Evolutionary conservation across 2,329 filamentous ascomycete genomes (phyloP).

Genomic region (Aspergillus clavatus): DNA sequence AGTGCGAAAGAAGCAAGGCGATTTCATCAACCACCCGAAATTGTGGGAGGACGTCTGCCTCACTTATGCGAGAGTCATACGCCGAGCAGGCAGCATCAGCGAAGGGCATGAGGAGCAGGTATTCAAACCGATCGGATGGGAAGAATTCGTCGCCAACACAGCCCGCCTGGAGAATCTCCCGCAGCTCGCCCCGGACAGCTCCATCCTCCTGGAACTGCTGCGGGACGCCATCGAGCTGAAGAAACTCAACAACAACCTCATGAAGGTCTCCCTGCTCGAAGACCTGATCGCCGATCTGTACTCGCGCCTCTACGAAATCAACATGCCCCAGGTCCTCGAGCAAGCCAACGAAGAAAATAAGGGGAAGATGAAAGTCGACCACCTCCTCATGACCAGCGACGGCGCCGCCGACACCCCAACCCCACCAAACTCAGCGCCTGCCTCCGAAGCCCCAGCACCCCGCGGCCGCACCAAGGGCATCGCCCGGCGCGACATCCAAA

Average conservation of each 20-base stretch:
- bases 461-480: conserved; percentile 52
- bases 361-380: conserved; percentile 45
- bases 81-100: conserved; percentile 52
- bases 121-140: conserved; percentile 60
- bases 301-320: conserved; percentile 50
- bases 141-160: conserved; percentile 60
- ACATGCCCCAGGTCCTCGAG: conserved; percentile 36
- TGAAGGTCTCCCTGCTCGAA: conserved; percentile 81
- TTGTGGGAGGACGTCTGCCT: conserved; percentile 60
- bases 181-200: conserved; percentile 45
- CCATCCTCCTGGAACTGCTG: conserved; percentile 55
- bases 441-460: conserved; percentile 32
- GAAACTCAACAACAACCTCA: conserved; percentile 77
- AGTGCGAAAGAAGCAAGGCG: conserved; percentile 74
- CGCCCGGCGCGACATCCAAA: conserved; percentile 55
- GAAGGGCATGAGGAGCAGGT: conserved; percentile 60
- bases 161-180: conserved; percentile 57
- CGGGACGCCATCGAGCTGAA: conserved; percentile 65
- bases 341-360: conserved; percentile 43
- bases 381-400: conserved; percentile 41
- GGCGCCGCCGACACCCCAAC: conserved; percentile 27
- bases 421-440: conserved; percentile 27
- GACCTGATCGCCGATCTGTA: conserved; percentile 93
- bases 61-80: conserved; percentile 56
- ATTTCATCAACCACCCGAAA: conserved; percentile 61